These are phyloP conservation scores for Potentilla sterilis DNA, from an alignment of 306 rosid species.

Conservation along the genomic window DNA sequence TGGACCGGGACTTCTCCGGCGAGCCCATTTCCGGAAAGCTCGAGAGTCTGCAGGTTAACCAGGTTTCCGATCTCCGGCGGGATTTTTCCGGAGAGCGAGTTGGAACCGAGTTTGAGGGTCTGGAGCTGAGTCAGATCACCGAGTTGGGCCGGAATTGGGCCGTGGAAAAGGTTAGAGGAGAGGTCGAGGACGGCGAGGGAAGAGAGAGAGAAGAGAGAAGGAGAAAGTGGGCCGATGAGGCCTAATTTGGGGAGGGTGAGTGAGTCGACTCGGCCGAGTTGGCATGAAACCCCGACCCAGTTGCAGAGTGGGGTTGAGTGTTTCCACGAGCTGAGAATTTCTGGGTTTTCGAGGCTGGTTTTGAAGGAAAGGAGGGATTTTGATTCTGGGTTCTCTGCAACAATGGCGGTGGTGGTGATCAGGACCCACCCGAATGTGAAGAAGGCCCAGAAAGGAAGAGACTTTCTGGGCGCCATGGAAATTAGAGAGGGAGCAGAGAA, in stretches of 20 bases:
- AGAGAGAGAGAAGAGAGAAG: conserved; percentile 47
- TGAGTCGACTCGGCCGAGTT: conserved; percentile 62
- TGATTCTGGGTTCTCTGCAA: conserved; percentile 37
- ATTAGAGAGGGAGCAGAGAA: neutral
- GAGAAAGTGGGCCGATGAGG: conserved; percentile 52
- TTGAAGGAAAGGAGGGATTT: conserved; percentile 65
- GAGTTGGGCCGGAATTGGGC: conserved; percentile 50
- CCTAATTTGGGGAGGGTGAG: conserved; percentile 49
- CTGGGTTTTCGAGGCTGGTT: conserved; percentile 43
- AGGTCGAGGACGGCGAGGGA: conserved; percentile 63
- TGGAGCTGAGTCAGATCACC: conserved; percentile 35
- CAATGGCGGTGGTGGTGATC: conserved; percentile 22
- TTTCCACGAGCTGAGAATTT: conserved; percentile 57
- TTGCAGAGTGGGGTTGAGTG: conserved; percentile 49
- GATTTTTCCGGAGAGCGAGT: conserved; percentile 54
- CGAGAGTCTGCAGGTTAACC: conserved; percentile 45
- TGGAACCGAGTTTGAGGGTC: conserved; percentile 53
- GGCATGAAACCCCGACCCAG: conserved; percentile 78
- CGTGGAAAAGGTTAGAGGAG: conserved; percentile 50
- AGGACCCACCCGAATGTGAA: conserved; percentile 17
- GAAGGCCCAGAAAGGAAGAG: conserved; percentile 21
- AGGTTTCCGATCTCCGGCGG: conserved; percentile 57
- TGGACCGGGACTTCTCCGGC: conserved; percentile 53
- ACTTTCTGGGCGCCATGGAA: conserved; percentile 30
- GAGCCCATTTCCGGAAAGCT: conserved; percentile 65